Evolutionary conservation across 2,329 filamentous ascomycete genomes (phyloP), one percentile per base, ranked within the genome.

Genomic region (Neospermospora avenae): DNA sequence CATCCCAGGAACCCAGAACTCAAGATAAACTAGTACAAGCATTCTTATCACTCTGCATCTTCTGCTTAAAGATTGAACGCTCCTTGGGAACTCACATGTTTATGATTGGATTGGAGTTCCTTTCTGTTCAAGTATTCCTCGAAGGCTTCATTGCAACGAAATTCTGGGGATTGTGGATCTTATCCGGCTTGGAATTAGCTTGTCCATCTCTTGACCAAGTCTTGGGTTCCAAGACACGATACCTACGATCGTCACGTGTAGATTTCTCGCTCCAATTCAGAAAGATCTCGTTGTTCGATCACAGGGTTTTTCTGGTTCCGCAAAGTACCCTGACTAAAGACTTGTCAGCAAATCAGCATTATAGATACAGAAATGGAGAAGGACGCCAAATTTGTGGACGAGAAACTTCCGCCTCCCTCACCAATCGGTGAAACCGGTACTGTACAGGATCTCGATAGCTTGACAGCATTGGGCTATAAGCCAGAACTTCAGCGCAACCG

Each of bases 401-500:
- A 67, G 28, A 63, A 64, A 22, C 34, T 42, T 28, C 25, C 22
- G 11, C 34, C 59, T 16, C 34, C 39, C 2, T 42, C 53, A 25
- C 42, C 44, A 2, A 22, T 45, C n/a, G 31, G 62, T 54, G 59
- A 42, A n/a, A 44, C 51, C 6, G 64, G 64, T 1, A 54, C 34
- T 1, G 41, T 58, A 7, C 61, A 66, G 39, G 68, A 70, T 22
- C 39, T 64, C 34, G 65, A 70, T 35, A 59, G 53, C 18, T 53
- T 71, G 6, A 65, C 65, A 28, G 65, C 58, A 25, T 74, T 86
- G 22, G 83, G 84, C 28, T 87, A 87, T 72, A 81, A 77, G 59
- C 78, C 81, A 4, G 82, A 84, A 67, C 74, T 87, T 18, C 74
- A 71, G 20, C 79, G 83, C 22, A 87, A 86, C 63, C 78, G 84